A percentile compares a stretch with the other conserved stretches of the same genome.
phyloP scores from a whole-genome alignment of 441 rosid genomes.

The Pelargonium exstipulatum region DNA sequence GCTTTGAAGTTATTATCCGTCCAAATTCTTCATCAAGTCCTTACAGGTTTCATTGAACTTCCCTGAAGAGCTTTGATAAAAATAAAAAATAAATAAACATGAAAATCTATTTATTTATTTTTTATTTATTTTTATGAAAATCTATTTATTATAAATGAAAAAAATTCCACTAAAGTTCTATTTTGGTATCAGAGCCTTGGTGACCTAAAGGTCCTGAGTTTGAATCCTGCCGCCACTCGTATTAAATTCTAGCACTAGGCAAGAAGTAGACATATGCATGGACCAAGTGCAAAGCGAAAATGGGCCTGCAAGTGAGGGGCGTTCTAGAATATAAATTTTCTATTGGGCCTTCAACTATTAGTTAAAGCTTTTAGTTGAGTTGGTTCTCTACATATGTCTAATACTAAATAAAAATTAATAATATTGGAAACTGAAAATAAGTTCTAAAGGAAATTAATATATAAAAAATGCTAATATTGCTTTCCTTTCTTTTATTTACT shows the following conservation, averaged over 20 bases:
- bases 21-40: constrained; percentile 79
- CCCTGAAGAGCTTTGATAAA: background rate
- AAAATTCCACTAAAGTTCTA: background rate
- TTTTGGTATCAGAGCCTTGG: background rate
- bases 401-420: too few relatives aligned
- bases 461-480: background rate
- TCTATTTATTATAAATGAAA: background rate
- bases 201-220: background rate
- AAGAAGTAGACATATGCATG: too few relatives aligned
- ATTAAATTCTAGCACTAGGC: too few relatives aligned
- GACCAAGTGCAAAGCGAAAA: too few relatives aligned
- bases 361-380: too few relatives aligned
- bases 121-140: too few relatives aligned
- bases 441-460: too few relatives aligned
- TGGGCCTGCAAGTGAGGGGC: too few relatives aligned
- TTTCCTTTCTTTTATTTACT: background rate
- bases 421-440: too few relatives aligned
- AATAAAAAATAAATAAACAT: background rate
- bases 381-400: too few relatives aligned
- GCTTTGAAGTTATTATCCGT: constrained; percentile 89
- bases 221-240: background rate
- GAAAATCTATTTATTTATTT: background rate
- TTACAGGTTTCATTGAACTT: constrained; percentile 61
- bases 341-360: too few relatives aligned
- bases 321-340: too few relatives aligned